phyloP scores from a whole-genome alignment of 345 rosid species.

The Melastoma malabathricum region DNA sequence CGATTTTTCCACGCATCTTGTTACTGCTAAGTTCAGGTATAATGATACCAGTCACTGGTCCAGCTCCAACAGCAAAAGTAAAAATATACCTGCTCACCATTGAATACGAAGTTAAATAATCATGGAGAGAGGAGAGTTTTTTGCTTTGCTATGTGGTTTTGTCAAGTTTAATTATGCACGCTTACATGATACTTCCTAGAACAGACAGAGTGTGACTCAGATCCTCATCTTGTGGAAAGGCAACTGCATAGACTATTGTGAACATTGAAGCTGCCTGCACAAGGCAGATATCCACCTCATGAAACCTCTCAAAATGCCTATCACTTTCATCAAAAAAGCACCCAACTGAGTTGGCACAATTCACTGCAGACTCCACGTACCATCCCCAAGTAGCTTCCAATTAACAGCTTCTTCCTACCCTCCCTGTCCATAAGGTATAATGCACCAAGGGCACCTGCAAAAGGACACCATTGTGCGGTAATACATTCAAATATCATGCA shows the following conservation, averaged over 20 bases:
- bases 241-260: constrained; percentile 35
- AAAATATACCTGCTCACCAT: constrained; percentile 42
- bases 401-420: constrained; percentile 55
- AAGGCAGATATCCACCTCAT: background rate
- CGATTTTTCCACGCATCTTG: constrained; percentile 59
- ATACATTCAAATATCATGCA: too few relatives aligned
- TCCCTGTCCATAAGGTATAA: constrained; percentile 50
- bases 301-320: too few relatives aligned
- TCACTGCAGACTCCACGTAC: constrained; percentile 20
- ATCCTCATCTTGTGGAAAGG: constrained; percentile 47
- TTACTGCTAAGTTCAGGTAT: constrained; percentile 67
- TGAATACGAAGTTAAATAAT: background rate
- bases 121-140: too few relatives aligned
- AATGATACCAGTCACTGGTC: constrained; percentile 65
- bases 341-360: background rate
- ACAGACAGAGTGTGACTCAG: constrained; percentile 51
- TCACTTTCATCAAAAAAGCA: too few relatives aligned
- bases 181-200: constrained; percentile 64
- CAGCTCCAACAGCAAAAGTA: constrained; percentile 61
- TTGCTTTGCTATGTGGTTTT: too few relatives aligned
- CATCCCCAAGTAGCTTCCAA: constrained; percentile 69
- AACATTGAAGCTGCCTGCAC: constrained; percentile 69
- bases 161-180: background rate
- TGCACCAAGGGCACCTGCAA: constrained; percentile 51
- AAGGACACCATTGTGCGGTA: background rate